Percentiles rank a stretch among this genome's conserved stretches.
phyloP scores from a whole-genome alignment of 441 rosid species.

The Cnidoscolus chayamansa region DNA sequence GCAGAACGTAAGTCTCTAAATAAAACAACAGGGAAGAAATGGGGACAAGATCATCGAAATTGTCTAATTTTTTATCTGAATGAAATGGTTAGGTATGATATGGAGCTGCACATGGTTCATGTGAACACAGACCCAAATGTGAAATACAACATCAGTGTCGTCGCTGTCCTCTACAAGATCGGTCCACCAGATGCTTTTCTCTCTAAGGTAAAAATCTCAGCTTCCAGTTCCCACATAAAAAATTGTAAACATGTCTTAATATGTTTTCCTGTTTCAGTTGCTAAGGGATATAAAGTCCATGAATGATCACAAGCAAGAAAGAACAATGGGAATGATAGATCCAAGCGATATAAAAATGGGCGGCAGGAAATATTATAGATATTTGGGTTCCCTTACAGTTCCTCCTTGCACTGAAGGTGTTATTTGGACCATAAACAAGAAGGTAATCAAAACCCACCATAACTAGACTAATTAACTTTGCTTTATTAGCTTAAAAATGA shows the following conservation, averaged over 20 bases:
- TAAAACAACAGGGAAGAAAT: not conserved
- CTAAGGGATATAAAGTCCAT: conserved; percentile 25
- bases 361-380: conserved; percentile 43
- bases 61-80: not conserved
- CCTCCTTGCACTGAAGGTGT: conserved; percentile 72
- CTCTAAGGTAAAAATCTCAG: conserved; percentile 35
- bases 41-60: not conserved
- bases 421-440: conserved; percentile 46
- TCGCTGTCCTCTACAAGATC: conserved; percentile 47
- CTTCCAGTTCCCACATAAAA: too few species aligned
- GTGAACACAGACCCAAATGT: conserved; percentile 31
- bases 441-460: conserved; percentile 27
- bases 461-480: not conserved
- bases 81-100: conserved; percentile 36
- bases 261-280: conserved; percentile 22
- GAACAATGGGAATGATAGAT: conserved; percentile 35
- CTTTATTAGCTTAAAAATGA: not conserved
- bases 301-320: conserved; percentile 27
- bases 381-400: conserved; percentile 56
- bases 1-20: conserved; percentile 39
- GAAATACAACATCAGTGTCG: conserved; percentile 41
- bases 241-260: too few species aligned
- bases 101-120: conserved; percentile 76
- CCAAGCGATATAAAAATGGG: conserved; percentile 35
- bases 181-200: conserved; percentile 54